Evolutionary conservation across 331 rosid species (phyloP).

Genomic region (Acacia pycnantha): DNA sequence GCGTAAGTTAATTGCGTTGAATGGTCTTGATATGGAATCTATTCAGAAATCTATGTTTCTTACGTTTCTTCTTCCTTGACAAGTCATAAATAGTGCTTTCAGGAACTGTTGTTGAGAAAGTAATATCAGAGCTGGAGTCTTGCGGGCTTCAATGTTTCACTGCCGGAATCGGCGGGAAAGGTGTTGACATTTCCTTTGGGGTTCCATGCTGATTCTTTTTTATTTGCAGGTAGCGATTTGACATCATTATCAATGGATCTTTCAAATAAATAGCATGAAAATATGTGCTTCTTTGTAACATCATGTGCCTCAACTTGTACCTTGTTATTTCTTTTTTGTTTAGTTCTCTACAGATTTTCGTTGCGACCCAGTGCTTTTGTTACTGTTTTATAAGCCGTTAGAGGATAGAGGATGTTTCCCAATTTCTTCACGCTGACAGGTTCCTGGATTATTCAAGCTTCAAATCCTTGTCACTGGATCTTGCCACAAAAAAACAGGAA

Average conservation of each 20-base stretch:
- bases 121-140: slow-evolving; percentile 77
- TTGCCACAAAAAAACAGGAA: neutral
- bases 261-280: slow-evolving; percentile 28
- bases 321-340: neutral
- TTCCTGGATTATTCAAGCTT: neutral
- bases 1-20: slow-evolving; percentile 1
- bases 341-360: neutral
- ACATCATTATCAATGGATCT: slow-evolving; percentile 14
- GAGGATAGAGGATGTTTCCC: neutral
- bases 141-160: slow-evolving; percentile 80
- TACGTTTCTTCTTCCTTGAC: slow-evolving; percentile 49
- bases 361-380: neutral
- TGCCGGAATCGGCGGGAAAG: slow-evolving; percentile 79
- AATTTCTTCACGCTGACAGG: neutral
- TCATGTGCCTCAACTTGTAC: slow-evolving; percentile 9
- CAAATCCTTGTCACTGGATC: neutral
- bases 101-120: slow-evolving; percentile 63
- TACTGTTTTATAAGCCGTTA: neutral
- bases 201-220: slow-evolving; percentile 47
- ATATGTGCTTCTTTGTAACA: slow-evolving; percentile 19
- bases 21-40: neutral
- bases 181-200: slow-evolving; percentile 64
- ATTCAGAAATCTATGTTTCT: slow-evolving; percentile 5
- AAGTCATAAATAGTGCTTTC: slow-evolving; percentile 68
- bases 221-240: slow-evolving; percentile 4